Evolutionary conservation across 75 land plant genomes (phyloP).

Genomic region (Chamaecyparis obtusa): DNA sequence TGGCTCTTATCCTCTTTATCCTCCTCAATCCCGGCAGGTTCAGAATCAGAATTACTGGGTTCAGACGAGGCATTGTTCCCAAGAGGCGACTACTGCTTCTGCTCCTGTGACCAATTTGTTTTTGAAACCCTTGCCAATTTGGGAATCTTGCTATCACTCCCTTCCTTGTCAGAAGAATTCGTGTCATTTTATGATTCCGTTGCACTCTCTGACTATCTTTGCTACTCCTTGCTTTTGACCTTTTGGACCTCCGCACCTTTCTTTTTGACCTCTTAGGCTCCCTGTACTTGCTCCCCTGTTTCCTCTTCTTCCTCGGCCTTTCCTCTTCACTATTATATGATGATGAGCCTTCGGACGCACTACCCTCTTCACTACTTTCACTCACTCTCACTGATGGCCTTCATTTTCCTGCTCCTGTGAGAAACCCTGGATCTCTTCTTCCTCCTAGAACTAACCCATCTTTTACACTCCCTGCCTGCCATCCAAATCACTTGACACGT

Average conservation of each 20-base stretch:
- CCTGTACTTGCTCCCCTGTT: conserved; percentile 16
- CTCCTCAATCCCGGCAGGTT: conserved; percentile 21
- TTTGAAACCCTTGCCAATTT: background rate
- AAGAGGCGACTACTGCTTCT: background rate
- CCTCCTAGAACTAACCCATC: background rate
- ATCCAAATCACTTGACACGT: background rate
- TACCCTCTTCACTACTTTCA: conserved; percentile 19
- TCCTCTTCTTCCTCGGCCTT: conserved; percentile 25
- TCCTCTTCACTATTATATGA: conserved; percentile 14
- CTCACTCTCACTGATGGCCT: conserved; percentile 16
- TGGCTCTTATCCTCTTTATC: conserved; percentile 23
- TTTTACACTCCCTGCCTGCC: conserved; percentile 10
- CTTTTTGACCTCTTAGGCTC: conserved; percentile 16
- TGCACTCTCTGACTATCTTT: conserved; percentile 4
- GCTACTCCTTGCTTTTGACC: conserved; percentile 17
- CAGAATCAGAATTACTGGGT: background rate
- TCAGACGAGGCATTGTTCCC: conserved; percentile 13
- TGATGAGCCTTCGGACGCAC: conserved; percentile 20
- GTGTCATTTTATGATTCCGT: conserved; percentile 11
- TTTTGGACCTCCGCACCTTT: conserved; percentile 10
- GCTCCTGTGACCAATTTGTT: background rate
- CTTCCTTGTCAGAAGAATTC: conserved; percentile 22
- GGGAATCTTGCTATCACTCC: conserved; percentile 5
- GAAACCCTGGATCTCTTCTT: conserved; percentile 10
- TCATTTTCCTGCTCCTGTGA: conserved; percentile 1